phyloP scores from a whole-genome alignment of 257 asterid genomes.

The Phtheirospermum japonicum region DNA sequence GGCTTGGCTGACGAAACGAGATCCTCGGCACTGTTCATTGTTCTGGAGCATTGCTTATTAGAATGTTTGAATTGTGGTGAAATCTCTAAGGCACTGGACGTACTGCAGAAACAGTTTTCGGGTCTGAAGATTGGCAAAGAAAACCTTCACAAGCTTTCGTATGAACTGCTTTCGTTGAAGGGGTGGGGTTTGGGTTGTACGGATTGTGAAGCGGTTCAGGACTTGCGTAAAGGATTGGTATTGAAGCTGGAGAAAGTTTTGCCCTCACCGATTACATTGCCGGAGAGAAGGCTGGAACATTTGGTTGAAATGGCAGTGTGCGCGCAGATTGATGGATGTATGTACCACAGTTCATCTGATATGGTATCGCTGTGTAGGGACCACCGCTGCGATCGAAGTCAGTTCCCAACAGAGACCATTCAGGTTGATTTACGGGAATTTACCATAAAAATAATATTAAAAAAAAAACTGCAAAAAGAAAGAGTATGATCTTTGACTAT shows the following conservation, averaged over 20 bases:
- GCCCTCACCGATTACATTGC: slow-evolving; percentile 73
- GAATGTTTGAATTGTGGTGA: slow-evolving; percentile 64
- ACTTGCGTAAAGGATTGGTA: slow-evolving; percentile 44
- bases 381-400: slow-evolving; percentile 66
- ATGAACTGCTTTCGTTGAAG: slow-evolving; percentile 46
- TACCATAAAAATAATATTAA: neutral
- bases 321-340: slow-evolving; percentile 65
- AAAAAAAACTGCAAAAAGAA: no score
- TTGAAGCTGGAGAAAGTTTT: slow-evolving; percentile 55
- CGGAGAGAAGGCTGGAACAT: slow-evolving; percentile 80
- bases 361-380: slow-evolving; percentile 65
- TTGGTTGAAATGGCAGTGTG: slow-evolving; percentile 70
- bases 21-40: slow-evolving; percentile 57
- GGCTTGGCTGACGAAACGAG: slow-evolving; percentile 56
- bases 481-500: neutral
- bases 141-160: slow-evolving; percentile 60
- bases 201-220: slow-evolving; percentile 38
- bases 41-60: slow-evolving; percentile 66
- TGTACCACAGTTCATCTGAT: slow-evolving; percentile 57
- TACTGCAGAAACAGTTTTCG: slow-evolving; percentile 50
- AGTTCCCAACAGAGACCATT: slow-evolving; percentile 69
- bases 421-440: slow-evolving; percentile 58
- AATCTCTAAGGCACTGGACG: slow-evolving; percentile 50
- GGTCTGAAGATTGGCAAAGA: slow-evolving; percentile 46
- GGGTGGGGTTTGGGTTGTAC: slow-evolving; percentile 41